Conservation (phyloP, 495 filamentous ascomycete species). For the Hyaloscypha hepaticicola region DNA sequence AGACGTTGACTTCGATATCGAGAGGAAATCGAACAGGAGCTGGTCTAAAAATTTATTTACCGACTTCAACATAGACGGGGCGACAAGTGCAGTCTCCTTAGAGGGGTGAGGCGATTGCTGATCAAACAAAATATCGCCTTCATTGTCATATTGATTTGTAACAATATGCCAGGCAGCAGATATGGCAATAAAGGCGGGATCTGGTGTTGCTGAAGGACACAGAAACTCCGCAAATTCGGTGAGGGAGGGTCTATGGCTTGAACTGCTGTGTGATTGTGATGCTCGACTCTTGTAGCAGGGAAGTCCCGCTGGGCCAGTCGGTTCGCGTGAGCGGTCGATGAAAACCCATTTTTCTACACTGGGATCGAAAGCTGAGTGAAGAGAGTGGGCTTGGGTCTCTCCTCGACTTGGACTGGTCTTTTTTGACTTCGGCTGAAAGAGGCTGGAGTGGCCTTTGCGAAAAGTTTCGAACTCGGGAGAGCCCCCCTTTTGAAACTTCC, state of each 20-base stretch:
- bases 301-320: conserved; percentile 13
- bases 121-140: conserved; percentile 62
- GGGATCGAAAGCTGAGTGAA: too few relatives aligned
- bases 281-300: conserved; percentile 1
- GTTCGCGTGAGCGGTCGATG: background rate
- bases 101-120: conserved; percentile 61
- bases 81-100: conserved; percentile 68
- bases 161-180: conserved; percentile 90
- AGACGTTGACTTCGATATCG: conserved; percentile 78
- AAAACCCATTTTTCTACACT: too few relatives aligned
- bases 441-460: too few relatives aligned
- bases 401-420: too few relatives aligned
- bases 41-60: conserved; percentile 95
- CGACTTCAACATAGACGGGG: conserved; percentile 69
- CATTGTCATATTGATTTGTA: conserved; percentile 78
- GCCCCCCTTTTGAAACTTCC: too few relatives aligned
- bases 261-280: conserved; percentile 47
- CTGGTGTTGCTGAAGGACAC: conserved; percentile 65
- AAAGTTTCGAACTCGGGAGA: too few relatives aligned
- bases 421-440: too few relatives aligned
- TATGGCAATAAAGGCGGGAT: conserved; percentile 84
- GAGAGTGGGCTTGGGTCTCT: too few relatives aligned
- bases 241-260: conserved; percentile 53
- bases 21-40: conserved; percentile 83
- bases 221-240: conserved; percentile 47